Base-by-base conservation (phyloP, 2,329 filamentous ascomycete genomes). In the Aspergillus phoenicis region DNA sequence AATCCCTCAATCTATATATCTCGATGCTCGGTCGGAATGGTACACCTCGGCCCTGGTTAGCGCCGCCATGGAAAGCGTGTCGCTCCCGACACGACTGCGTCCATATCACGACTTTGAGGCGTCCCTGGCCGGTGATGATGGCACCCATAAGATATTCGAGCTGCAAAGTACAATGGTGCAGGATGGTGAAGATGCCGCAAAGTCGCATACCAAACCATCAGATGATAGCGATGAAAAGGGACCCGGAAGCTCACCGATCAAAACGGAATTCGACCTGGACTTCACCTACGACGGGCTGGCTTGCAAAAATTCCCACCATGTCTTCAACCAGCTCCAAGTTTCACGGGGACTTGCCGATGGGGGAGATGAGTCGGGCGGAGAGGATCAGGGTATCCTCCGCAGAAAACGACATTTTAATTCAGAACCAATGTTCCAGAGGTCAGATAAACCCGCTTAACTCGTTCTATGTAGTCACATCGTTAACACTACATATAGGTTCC, bases 71-170 rank as follows among this genome's bases (percentile, higher is more conserved):
- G 95, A 98, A 75, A 91, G 87, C 24, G 85, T 89, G 36, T 91
- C 89, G 1, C 78, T 98, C 13, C 90, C 91, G 6, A 89, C 91
- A 1, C 85, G 94, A 24, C 68, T 78, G 52, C 72, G 76, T 24
- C 71, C 70, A 2, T 73, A 76, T 55, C 68, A 72, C 52, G 72
- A 76, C 61, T 73, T 77, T 38, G 76, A 77, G 58, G 63, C 75
- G 6, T 75, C 76, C 3, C 77, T 97, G 30, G 83, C 82, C 30
- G 75, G 82, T 10, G 74, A 74, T 4, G 74, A 89, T 60, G 91
- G 91, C n/a, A 90, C 87, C 62, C 91, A 93, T 70, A 89, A 86
- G 26, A 87, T 98, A 36, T 91, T 89, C 6, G 88, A 89, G 62
- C 80, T 96, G 52, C 84, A 87, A 60, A 86, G 96, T 80, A 87